Base-by-base conservation (phyloP, 2,329 filamentous ascomycete species). In the Plenodomus biglobosus region DNA sequence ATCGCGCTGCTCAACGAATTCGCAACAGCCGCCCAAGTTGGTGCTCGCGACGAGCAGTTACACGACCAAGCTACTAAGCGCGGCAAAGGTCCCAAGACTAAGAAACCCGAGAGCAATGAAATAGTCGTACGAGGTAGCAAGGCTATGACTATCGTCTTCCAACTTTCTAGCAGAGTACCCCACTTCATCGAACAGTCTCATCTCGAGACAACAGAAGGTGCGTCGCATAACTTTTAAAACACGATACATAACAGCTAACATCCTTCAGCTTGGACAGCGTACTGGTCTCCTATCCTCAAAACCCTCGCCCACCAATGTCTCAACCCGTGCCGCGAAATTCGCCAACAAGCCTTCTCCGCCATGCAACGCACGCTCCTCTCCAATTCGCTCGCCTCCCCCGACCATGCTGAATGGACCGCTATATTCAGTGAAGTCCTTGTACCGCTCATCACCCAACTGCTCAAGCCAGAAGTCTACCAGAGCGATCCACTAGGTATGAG, bases 381-480 rank as follows among this genome's bases (percentile, higher is more conserved):
- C 1, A 87, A 90, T 0, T 86, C 94, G 52, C 80, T 97, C 34
- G 90, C 87, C 1, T 87, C 87, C n/a, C 84, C 81, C 40, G 87
- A 94, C 52, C 88, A 95, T 64, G 84, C 89, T 57, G 90, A 95
- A 73, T 97, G 94, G 92, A 94, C 87, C 0, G 89, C 90, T 35
- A 96, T 99, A 42, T 99, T 99, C 71, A 85, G 85, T 54, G 88
- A 96, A 67, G 92, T 97, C 1, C 78, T 99, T 15, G 96, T 99
- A 72, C 94, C 94, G 1, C 79, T 99, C 13, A 92, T 97, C 53
- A 80, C 87, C 30, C 84, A 88, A 53, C 80, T 99, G 2, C 79
- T 99, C 15, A 96, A 96, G 70, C 94, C 94, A 1, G 94, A 99
- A 72, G 87, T 96, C 8, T 96, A 95, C 70, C 90, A 92, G 44